Conservation (phyloP, 2,329 filamentous ascomycete genomes). For the Cercospora zeina region DNA sequence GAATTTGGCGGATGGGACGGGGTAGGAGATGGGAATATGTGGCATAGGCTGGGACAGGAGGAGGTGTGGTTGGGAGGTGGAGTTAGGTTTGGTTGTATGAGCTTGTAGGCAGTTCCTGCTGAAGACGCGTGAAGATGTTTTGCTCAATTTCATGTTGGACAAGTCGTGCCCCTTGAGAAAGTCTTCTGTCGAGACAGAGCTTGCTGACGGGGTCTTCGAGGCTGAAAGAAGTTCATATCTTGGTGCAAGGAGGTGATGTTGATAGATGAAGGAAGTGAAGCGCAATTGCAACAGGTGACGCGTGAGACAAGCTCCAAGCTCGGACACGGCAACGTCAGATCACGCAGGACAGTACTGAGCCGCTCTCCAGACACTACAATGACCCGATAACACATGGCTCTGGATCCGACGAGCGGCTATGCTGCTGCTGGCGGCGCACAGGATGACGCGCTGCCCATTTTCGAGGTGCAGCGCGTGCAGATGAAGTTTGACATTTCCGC, state of each 20-base stretch:
- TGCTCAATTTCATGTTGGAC: too few species aligned
- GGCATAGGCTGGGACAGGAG: too few species aligned
- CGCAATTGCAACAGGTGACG: neutral
- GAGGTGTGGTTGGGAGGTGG: neutral
- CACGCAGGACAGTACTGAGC: neutral
- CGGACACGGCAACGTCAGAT: conserved; percentile 2
- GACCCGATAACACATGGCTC: conserved; percentile 10
- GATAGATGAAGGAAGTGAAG: neutral
- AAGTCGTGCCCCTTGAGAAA: too few species aligned
- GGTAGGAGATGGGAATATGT: too few species aligned
- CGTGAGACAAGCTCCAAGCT: neutral
- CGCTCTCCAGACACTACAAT: neutral
- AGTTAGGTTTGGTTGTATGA: neutral
- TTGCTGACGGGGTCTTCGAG: too few species aligned
- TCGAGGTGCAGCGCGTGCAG: conserved; percentile 88
- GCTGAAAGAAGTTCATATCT: too few species aligned
- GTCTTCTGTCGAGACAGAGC: too few species aligned
- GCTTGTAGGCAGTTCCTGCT: too few species aligned
- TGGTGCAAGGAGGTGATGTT: neutral
- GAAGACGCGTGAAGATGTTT: too few species aligned
- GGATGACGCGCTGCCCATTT: conserved; percentile 73
- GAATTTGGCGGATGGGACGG: neutral
- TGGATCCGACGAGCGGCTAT: conserved; percentile 31
- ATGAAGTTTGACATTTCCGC: conserved; percentile 92
- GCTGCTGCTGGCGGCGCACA: conserved; percentile 31